Evolutionary conservation across 164 flowering plant species (phyloP).

Genomic region (Aristolochia contorta): DNA sequence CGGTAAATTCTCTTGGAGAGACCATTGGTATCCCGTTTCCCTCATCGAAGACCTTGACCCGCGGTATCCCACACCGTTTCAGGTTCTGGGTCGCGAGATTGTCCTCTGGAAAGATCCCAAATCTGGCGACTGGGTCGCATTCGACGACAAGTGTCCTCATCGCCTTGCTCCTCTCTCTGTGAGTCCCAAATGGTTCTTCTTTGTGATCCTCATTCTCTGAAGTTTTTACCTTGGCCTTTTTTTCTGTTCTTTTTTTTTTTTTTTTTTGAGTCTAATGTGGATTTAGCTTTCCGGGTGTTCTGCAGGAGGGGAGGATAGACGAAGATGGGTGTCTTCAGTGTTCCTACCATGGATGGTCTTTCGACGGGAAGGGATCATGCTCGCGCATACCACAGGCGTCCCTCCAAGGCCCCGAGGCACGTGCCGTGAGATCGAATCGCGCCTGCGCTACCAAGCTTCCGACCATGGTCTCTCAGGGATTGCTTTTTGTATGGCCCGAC

Average conservation of each 20-base stretch:
- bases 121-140: conserved; percentile 62
- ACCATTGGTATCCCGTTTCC: conserved; percentile 97
- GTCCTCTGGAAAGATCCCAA: conserved; percentile 76
- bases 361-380: conserved; percentile 73
- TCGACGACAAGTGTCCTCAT: conserved; percentile 91
- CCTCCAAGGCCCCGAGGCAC: conserved; percentile 76
- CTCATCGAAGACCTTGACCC: conserved; percentile 82
- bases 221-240: not conserved
- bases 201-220: not conserved
- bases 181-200: not conserved
- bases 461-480: conserved; percentile 84
- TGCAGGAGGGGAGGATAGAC: conserved; percentile 86
- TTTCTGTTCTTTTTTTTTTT: too few species aligned
- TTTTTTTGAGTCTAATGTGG: not conserved
- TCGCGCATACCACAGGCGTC: conserved; percentile 75
- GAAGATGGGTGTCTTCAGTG: conserved; percentile 89
- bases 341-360: conserved; percentile 96
- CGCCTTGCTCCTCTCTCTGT: conserved; percentile 96
- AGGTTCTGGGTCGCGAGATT: conserved; percentile 81
- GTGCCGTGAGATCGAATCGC: conserved; percentile 61
- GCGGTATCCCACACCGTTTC: conserved; percentile 64
- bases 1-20: conserved; percentile 68
- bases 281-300: conserved; percentile 1
- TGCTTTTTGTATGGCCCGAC: conserved; percentile 98
- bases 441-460: conserved; percentile 82